Conservation (phyloP, 306 rosid genomes). For the Herpetospermum pedunculosum region DNA sequence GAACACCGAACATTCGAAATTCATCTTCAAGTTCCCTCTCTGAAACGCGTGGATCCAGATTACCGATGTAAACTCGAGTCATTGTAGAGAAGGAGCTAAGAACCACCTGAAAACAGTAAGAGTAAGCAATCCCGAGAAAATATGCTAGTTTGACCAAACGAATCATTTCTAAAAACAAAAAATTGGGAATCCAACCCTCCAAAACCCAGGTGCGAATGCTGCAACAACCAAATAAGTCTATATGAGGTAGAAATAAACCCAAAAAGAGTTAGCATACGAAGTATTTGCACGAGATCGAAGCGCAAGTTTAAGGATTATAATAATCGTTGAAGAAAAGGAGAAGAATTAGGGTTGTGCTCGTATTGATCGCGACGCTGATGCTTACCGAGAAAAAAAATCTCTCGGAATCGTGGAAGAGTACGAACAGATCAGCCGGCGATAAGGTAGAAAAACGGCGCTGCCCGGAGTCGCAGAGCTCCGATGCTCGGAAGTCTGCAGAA, state of each 20-base stretch:
- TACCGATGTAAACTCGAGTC: constrained; percentile 84
- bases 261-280: background rate
- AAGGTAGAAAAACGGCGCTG: background rate
- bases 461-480: constrained; percentile 1
- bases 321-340: background rate
- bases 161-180: background rate
- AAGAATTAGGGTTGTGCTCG: background rate
- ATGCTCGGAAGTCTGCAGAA: background rate
- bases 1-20: constrained; percentile 80
- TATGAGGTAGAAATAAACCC: background rate
- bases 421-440: background rate
- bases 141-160: background rate
- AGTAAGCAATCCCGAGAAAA: background rate
- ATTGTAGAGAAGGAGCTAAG: constrained; percentile 20
- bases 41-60: constrained; percentile 76
- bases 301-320: background rate
- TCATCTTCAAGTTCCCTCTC: constrained; percentile 96
- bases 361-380: background rate
- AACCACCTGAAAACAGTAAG: background rate
- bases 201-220: background rate
- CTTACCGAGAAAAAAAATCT: background rate
- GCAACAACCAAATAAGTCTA: background rate
- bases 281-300: background rate
- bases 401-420: background rate
- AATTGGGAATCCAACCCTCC: background rate